Conservation (phyloP, 2,329 filamentous ascomycete genomes). For the Fusarium stilboides region DNA sequence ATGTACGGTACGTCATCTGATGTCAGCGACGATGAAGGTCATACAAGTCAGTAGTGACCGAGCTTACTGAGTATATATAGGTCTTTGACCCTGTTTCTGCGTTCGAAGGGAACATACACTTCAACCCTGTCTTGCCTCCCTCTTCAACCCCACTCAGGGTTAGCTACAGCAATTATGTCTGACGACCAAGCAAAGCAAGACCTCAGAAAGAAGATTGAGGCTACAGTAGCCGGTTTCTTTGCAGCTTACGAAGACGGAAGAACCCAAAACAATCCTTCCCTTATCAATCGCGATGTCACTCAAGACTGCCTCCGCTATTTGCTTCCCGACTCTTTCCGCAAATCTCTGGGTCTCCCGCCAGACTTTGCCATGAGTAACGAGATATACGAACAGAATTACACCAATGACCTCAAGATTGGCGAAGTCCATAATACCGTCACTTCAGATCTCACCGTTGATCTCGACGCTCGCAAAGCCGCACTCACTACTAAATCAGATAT, state of each 20-base stretch:
- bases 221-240: constrained; percentile 25
- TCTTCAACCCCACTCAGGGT: too few relatives aligned
- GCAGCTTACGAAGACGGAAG: constrained; percentile 31
- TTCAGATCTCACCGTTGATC: constrained; percentile 19
- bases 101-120: too few relatives aligned
- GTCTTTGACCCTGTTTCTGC: too few relatives aligned
- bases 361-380: constrained; percentile 24
- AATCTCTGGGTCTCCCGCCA: constrained; percentile 13
- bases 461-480: constrained; percentile 20
- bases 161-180: constrained; percentile 3
- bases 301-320: constrained; percentile 30
- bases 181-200: neutral
- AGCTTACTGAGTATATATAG: too few relatives aligned
- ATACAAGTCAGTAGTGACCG: too few relatives aligned
- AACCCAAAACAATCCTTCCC: neutral
- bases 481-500: constrained; percentile 22
- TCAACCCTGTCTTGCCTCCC: too few relatives aligned
- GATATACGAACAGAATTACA: constrained; percentile 21
- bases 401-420: constrained; percentile 26
- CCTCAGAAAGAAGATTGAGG: constrained; percentile 23
- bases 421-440: constrained; percentile 11
- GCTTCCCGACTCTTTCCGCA: constrained; percentile 22
- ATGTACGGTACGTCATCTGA: too few relatives aligned
- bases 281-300: constrained; percentile 36
- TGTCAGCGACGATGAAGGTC: too few relatives aligned